These are phyloP conservation scores for Hypoxylon cercidicola DNA, from an alignment of 495 filamentous ascomycete species.

Conservation along the genomic window DNA sequence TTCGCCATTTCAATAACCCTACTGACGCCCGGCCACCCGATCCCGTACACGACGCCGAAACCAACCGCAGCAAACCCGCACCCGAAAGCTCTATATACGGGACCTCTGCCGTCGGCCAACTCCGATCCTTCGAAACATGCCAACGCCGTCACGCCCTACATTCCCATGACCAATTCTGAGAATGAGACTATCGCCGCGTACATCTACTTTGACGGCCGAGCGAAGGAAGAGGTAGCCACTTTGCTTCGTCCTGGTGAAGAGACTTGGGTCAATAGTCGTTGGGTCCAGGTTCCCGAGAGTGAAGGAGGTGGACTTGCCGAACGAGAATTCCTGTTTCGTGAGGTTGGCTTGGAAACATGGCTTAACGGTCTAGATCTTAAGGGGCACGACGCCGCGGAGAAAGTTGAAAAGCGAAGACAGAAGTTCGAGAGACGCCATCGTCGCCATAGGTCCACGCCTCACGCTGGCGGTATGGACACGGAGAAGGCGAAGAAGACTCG, in stretches of 20 bases:
- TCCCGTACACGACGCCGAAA: conserved; percentile 89
- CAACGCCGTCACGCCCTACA: conserved; percentile 82
- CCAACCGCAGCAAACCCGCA: conserved; percentile 74
- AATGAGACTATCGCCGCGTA: conserved; percentile 99
- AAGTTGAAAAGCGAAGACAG: conserved; percentile 84
- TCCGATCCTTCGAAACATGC: conserved; percentile 54
- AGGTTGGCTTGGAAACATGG: conserved; percentile 96
- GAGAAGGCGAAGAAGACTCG: conserved; percentile 53
- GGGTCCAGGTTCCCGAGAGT: conserved; percentile 91
- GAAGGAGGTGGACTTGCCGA: conserved; percentile 96
- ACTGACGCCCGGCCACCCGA: conserved; percentile 84
- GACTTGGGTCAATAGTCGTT: conserved; percentile 98
- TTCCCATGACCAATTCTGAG: conserved; percentile 84
- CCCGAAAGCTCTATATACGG: conserved; percentile 82
- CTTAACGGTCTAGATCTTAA: conserved; percentile 93
- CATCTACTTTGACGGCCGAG: conserved; percentile 96
- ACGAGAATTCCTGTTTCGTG: conserved; percentile 95
- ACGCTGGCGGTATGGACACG: conserved; percentile 61
- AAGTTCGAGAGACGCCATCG: conserved; percentile 87
- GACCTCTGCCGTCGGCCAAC: conserved; percentile 64
- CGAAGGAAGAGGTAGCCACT: conserved; percentile 97
- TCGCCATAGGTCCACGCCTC: conserved; percentile 66
- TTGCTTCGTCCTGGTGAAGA: conserved; percentile 92
- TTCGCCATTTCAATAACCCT: conserved; percentile 98
- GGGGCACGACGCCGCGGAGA: conserved; percentile 84